Conservation (phyloP, 176 grass and related monocot species). For the Metroxylon sagu region DNA sequence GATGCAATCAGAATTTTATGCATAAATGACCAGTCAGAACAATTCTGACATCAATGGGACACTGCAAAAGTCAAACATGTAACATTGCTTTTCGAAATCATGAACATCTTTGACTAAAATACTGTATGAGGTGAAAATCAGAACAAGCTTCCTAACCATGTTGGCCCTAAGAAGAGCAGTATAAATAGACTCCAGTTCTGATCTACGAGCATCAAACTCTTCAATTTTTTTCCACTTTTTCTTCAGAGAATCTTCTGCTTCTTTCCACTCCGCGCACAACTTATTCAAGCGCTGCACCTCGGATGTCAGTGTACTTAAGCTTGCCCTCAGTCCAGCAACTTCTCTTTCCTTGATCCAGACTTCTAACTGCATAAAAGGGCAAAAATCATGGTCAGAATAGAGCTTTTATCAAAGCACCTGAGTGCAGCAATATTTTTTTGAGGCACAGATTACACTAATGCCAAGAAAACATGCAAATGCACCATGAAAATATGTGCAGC, state of each 20-base stretch:
- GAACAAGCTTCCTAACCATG: slow-evolving; percentile 49
- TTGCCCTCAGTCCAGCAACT: slow-evolving; percentile 86
- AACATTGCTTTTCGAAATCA: too few species aligned
- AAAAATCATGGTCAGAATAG: background rate
- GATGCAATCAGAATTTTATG: too few species aligned
- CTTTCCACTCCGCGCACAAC: slow-evolving; percentile 91
- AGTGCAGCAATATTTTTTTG: too few species aligned
- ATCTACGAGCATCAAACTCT: slow-evolving; percentile 48
- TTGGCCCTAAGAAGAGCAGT: slow-evolving; percentile 69
- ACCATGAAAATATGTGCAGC: too few species aligned
- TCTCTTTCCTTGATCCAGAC: slow-evolving; percentile 96
- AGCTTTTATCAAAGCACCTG: too few species aligned
- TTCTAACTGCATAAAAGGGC: slow-evolving; percentile 52
- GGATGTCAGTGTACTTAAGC: slow-evolving; percentile 74
- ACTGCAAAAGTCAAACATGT: too few species aligned
- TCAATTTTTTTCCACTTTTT: slow-evolving; percentile 99
- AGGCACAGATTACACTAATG: too few species aligned
- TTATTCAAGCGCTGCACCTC: slow-evolving; percentile 92
- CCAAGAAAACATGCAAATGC: too few species aligned
- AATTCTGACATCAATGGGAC: too few species aligned
- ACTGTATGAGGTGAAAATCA: background rate
- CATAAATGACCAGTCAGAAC: too few species aligned
- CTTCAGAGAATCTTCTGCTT: slow-evolving; percentile 95
- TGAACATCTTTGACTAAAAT: too few species aligned
- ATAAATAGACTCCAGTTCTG: slow-evolving; percentile 89